Base-by-base conservation (phyloP, 257 asterid species). In the Schizonepeta tenuifolia region DNA sequence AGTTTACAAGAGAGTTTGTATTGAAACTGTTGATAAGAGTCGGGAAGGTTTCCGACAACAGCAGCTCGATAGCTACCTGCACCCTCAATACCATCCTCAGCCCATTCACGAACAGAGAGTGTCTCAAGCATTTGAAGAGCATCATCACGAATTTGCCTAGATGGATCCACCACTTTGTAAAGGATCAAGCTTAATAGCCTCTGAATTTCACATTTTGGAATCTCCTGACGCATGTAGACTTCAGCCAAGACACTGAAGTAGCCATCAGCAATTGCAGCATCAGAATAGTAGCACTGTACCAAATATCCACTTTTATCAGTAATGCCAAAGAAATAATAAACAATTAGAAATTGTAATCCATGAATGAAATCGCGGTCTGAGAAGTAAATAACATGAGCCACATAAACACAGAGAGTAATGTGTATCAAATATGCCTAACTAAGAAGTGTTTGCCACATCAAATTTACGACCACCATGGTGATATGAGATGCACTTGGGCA, bases 121-220 rank as follows among this genome's bases (percentile, higher is more conserved):
- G 98, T 95, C 85, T 95, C 99, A 9, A 95, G 99, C 98, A 92
- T 95, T 82, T 95, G 99, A 79, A 95, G 99, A 75, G 99, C 99
- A 77, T 95, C 98, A 59, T 95, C 99, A 35, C 99, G 97, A 75
- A 95, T 95, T 84, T 95, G 99, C 77, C 98, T 81, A 10, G 99
- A 92, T 69, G 98, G 99, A 75, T 95, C 99, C 78, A 95, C 99
- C 84, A 95, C 99, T 86, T 95, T 95, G 88, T 95, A 95, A 50
- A 92, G 99, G 83, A 95, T 95, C 60, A 95, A 83, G 85, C 99
- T 95, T 75, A 95, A 78, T 8, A 95, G 87, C 70, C 99, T 90
- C 82, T 95, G 99, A 66, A 92, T 92, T 85, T 95, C 99, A 79
- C 99, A 95, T 88, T 90, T 91, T 64, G 99, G 97, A 77, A 92